phyloP scores from a whole-genome alignment of 306 rosid genomes.

The Psophocarpus tetragonolobus region DNA sequence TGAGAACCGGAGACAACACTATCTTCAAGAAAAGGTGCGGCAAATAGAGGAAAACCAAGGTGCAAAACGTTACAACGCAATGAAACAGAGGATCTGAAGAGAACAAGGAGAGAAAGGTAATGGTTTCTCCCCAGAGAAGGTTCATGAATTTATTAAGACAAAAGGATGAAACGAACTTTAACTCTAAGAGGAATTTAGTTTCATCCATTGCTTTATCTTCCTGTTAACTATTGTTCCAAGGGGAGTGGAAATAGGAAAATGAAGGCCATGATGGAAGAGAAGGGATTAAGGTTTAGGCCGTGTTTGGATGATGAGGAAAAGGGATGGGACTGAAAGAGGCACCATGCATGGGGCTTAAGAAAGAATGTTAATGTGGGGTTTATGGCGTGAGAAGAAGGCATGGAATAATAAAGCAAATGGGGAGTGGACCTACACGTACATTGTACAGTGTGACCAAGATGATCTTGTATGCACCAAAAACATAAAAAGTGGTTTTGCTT shows the following conservation, averaged over 20 bases:
- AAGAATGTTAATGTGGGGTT: conserved; percentile 51
- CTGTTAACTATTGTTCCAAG: neutral
- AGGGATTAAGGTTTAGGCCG: neutral
- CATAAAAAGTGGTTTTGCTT: conserved; percentile 40
- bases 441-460: conserved; percentile 33
- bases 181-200: conserved; percentile 22
- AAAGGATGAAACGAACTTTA: conserved; percentile 22
- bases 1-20: conserved; percentile 55
- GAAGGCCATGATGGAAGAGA: conserved; percentile 32
- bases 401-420: conserved; percentile 40
- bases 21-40: conserved; percentile 51
- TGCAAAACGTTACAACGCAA: conserved; percentile 47
- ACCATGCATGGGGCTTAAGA: conserved; percentile 27
- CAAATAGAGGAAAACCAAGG: conserved; percentile 53
- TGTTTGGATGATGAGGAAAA: conserved; percentile 1
- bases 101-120: conserved; percentile 30
- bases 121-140: conserved; percentile 23
- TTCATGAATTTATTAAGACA: conserved; percentile 25
- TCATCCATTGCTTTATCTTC: conserved; percentile 29
- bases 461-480: conserved; percentile 27
- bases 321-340: conserved; percentile 43
- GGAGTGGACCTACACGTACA: conserved; percentile 28
- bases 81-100: conserved; percentile 66
- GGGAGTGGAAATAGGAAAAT: conserved; percentile 5
- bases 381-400: conserved; percentile 46